Percentiles rank a stretch among this genome's conserved stretches.
These are phyloP conservation scores for Ephemerocybe angulata DNA, from an alignment of 768 basidiomycete species.

Conservation along the genomic window DNA sequence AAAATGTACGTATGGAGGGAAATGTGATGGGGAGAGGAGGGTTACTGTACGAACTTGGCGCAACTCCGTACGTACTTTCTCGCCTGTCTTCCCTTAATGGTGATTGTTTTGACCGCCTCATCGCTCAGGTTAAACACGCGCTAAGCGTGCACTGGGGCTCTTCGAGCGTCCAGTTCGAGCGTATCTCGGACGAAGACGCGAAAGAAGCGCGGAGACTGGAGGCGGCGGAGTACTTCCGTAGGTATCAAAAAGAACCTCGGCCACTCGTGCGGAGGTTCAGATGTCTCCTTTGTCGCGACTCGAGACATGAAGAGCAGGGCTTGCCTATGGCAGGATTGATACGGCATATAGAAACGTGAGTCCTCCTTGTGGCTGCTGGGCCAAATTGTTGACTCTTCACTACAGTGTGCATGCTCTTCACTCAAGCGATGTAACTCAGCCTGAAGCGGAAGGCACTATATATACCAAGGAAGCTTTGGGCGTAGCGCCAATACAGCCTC, in stretches of 20 bases:
- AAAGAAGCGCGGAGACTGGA: background rate
- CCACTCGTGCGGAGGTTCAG: background rate
- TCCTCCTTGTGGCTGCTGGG: background rate
- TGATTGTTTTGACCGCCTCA: background rate
- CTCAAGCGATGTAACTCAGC: background rate
- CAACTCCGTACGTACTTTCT: slow-evolving; percentile 24
- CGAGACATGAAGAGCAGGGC: background rate
- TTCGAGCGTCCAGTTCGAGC: background rate
- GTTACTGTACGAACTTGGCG: slow-evolving; percentile 30
- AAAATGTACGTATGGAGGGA: slow-evolving; percentile 30
- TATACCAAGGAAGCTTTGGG: background rate
- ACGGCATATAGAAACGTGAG: background rate
- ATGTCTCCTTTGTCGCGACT: background rate
- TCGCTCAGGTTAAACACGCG: background rate
- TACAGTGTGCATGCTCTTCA: background rate
- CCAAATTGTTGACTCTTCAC: background rate
- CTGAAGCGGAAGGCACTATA: background rate
- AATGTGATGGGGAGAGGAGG: slow-evolving; percentile 30
- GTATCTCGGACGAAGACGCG: background rate
- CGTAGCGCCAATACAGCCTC: background rate
- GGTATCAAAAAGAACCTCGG: background rate
- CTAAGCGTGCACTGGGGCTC: background rate
- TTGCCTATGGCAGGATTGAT: background rate
- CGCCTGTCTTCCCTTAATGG: background rate
- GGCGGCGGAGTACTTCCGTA: background rate